Conservation (phyloP, 2,329 filamentous ascomycete species). For the Lachnellula hyalina region DNA sequence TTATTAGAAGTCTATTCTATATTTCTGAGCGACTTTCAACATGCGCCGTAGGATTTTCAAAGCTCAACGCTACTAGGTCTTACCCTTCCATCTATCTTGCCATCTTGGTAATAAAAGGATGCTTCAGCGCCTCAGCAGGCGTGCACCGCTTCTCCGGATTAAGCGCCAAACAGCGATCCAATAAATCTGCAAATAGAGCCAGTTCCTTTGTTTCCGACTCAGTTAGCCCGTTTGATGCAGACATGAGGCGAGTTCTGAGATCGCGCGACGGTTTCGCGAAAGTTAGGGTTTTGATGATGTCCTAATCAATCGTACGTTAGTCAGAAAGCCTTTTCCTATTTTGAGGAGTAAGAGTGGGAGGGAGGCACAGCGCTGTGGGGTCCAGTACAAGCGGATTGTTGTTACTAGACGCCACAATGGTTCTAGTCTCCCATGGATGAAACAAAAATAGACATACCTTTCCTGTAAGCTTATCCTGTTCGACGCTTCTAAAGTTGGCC, state of each 20-base stretch:
- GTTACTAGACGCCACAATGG: slow-evolving; percentile 29
- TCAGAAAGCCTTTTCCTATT: slow-evolving; percentile 3
- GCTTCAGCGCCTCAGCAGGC: slow-evolving; percentile 77
- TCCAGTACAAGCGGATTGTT: background rate
- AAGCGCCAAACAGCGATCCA: slow-evolving; percentile 82
- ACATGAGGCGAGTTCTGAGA: slow-evolving; percentile 72
- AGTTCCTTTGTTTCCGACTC: slow-evolving; percentile 73
- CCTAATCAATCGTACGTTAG: slow-evolving; percentile 39
- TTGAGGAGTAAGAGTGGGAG: slow-evolving; percentile 1
- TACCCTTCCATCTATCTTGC: background rate
- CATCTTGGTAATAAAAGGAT: slow-evolving; percentile 66
- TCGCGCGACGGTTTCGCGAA: slow-evolving; percentile 75
- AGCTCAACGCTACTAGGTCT: background rate
- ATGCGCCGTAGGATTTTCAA: background rate
- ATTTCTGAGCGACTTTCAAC: background rate
- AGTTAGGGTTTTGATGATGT: slow-evolving; percentile 60
- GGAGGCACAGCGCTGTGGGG: slow-evolving; percentile 3
- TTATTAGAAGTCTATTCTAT: background rate
- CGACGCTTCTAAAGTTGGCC: slow-evolving; percentile 77
- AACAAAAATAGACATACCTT: slow-evolving; percentile 49
- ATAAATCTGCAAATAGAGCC: slow-evolving; percentile 75
- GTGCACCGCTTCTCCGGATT: slow-evolving; percentile 92
- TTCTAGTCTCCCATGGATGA: background rate
- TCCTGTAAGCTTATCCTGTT: slow-evolving; percentile 81
- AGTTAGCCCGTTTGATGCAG: slow-evolving; percentile 67